A percentile compares a stretch with the other conserved stretches of the same genome.
phyloP scores from a whole-genome alignment of 2,329 filamentous ascomycete genomes.

The Dryadomyces quercivorus region DNA sequence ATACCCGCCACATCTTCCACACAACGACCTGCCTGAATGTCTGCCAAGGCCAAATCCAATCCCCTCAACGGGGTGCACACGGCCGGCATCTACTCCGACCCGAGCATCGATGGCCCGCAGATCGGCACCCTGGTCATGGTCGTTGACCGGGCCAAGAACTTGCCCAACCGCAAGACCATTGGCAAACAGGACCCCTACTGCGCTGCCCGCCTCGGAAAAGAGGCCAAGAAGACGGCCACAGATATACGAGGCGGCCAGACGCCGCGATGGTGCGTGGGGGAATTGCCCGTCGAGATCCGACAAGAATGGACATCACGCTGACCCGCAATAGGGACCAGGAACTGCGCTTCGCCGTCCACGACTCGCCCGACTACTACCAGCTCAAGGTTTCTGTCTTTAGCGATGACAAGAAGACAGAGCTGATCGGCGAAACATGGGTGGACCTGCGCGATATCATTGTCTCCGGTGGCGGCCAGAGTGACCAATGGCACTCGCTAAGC shows the following conservation, averaged over 20 bases:
- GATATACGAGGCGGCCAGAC: slow-evolving; percentile 93
- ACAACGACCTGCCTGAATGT: background rate
- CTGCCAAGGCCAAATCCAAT: slow-evolving; percentile 38
- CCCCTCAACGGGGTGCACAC: slow-evolving; percentile 59
- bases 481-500: slow-evolving; percentile 79
- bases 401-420: slow-evolving; percentile 93
- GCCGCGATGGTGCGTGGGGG: slow-evolving; percentile 62
- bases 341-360: slow-evolving; percentile 88
- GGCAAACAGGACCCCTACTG: slow-evolving; percentile 98
- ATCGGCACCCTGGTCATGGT: slow-evolving; percentile 90
- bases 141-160: slow-evolving; percentile 89
- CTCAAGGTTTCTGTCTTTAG: slow-evolving; percentile 95
- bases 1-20: background rate
- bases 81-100: slow-evolving; percentile 87
- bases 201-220: slow-evolving; percentile 84
- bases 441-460: slow-evolving; percentile 71
- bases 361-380: slow-evolving; percentile 91
- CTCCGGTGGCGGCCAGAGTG: slow-evolving; percentile 80
- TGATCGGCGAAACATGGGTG: slow-evolving; percentile 91
- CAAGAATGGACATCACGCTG: background rate
- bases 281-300: background rate
- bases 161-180: slow-evolving; percentile 93
- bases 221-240: slow-evolving; percentile 93
- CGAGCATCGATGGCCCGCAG: slow-evolving; percentile 81
- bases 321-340: slow-evolving; percentile 71